Conservation (phyloP, 2,329 filamentous ascomycete genomes). For the Xylariaceae sp. region DNA sequence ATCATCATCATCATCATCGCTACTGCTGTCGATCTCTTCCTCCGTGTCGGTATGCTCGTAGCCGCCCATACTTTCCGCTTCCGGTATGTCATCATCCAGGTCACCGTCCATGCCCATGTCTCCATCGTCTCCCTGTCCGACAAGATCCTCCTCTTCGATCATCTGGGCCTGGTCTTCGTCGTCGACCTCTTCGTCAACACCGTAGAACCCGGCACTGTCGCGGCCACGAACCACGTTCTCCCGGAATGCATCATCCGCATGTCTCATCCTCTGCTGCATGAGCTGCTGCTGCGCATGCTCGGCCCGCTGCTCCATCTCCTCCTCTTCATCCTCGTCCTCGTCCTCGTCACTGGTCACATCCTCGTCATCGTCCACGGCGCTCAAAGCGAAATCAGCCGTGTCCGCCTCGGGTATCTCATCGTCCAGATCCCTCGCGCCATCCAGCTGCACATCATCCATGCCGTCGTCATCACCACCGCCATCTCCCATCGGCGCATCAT, state of each 20-base stretch:
- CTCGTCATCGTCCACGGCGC: constrained; percentile 37
- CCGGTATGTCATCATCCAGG: constrained; percentile 67
- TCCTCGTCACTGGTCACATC: constrained; percentile 31
- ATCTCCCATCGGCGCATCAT: constrained; percentile 36
- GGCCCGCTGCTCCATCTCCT: constrained; percentile 26
- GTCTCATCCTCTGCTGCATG: constrained; percentile 46
- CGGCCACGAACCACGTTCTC: constrained; percentile 52
- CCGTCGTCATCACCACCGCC: constrained; percentile 7
- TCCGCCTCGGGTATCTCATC: constrained; percentile 70
- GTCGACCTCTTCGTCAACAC: constrained; percentile 48
- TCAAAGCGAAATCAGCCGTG: constrained; percentile 47
- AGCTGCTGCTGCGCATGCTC: constrained; percentile 42
- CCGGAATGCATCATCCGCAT: constrained; percentile 59
- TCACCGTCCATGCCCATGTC: constrained; percentile 61
- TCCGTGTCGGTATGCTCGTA: constrained; percentile 80
- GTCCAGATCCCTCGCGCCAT: constrained; percentile 59
- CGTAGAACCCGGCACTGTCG: constrained; percentile 46
- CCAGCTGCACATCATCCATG: constrained; percentile 53
- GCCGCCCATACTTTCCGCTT: constrained; percentile 52
- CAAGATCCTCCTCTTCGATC: constrained; percentile 59
- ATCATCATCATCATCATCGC: constrained; percentile 30
- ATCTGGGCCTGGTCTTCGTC: constrained; percentile 55
- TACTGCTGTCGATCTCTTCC: constrained; percentile 52
- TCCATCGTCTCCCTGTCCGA: constrained; percentile 19
- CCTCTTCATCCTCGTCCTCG: constrained; percentile 32